Percentiles rank a stretch among this genome's conserved stretches.
Conservation (phyloP, 2,329 filamentous ascomycete genomes). For the Xylaria sp. region DNA sequence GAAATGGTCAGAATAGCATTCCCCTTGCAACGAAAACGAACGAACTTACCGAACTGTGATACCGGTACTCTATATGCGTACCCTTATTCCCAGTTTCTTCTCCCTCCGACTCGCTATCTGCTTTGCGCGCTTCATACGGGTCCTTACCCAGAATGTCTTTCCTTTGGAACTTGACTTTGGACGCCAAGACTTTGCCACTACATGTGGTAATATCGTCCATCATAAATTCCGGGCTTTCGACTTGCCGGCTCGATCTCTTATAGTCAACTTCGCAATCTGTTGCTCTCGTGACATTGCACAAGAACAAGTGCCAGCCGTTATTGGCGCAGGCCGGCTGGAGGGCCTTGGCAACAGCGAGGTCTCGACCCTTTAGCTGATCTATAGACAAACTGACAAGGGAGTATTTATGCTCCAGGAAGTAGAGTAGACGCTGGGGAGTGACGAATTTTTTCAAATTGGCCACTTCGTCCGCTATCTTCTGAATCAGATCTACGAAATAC, state of each 20-base stretch:
- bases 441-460: not conserved
- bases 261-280: not conserved
- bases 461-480: conserved; percentile 1
- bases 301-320: conserved; percentile 8
- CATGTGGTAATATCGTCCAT: conserved; percentile 12
- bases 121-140: not conserved
- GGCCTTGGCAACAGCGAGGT: conserved; percentile 4
- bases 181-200: conserved; percentile 1
- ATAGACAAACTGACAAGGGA: conserved; percentile 2
- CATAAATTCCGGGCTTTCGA: not conserved
- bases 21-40: not conserved
- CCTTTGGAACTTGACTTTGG: not conserved
- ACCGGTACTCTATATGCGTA: conserved; percentile 4
- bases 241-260: not conserved
- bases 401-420: conserved; percentile 12
- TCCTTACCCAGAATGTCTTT: conserved; percentile 7
- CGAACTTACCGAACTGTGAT: conserved; percentile 13
- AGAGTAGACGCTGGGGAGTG: conserved; percentile 3
- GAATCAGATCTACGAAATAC: not conserved
- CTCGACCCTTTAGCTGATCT: conserved; percentile 13
- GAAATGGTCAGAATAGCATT: conserved; percentile 1
- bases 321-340: not conserved
- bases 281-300: conserved; percentile 10
- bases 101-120: conserved; percentile 12
- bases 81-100: conserved; percentile 10